Conservation (phyloP, 805 yeast species). For the Myxozyma nipponensis region DNA sequence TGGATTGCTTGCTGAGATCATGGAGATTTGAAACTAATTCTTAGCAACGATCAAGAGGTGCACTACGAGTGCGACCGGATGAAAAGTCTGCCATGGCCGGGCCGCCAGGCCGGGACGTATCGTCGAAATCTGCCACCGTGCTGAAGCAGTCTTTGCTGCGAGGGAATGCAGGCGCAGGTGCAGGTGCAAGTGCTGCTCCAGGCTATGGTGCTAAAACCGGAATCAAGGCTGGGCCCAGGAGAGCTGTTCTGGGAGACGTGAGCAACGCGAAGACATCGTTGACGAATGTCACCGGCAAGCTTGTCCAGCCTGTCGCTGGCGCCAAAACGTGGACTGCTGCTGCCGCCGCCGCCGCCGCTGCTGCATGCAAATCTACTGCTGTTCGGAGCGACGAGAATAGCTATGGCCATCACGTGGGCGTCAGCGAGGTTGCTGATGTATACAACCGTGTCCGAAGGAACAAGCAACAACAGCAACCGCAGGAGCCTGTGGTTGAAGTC, state of each 20-base stretch:
- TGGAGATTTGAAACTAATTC: no score
- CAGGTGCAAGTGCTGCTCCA: neutral
- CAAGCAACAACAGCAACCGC: conserved; percentile 4
- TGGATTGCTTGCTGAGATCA: no score
- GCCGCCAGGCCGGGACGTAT: conserved; percentile 11
- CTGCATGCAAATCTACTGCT: neutral
- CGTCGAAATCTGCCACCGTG: no score
- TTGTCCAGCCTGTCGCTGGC: conserved; percentile 2
- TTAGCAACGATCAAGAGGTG: conserved; percentile 4
- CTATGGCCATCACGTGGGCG: conserved; percentile 17
- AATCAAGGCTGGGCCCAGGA: conserved; percentile 24
- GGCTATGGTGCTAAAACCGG: conserved; percentile 17
- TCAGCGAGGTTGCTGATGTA: conserved; percentile 18
- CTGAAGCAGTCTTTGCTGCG: conserved; percentile 11
- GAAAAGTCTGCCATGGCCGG: conserved; percentile 17
- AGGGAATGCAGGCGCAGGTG: neutral
- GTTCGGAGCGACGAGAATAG: conserved; percentile 2
- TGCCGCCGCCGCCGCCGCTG: neutral
- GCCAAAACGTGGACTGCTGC: neutral
- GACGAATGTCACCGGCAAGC: conserved; percentile 13
- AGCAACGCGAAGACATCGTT: conserved; percentile 13
- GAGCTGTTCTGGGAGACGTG: conserved; percentile 27
- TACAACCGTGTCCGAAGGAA: conserved; percentile 13
- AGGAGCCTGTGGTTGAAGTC: conserved; percentile 2
- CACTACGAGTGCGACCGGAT: conserved; percentile 23